phyloP scores from a whole-genome alignment of 768 basidiomycete genomes.

The Suillus hirtellus region DNA sequence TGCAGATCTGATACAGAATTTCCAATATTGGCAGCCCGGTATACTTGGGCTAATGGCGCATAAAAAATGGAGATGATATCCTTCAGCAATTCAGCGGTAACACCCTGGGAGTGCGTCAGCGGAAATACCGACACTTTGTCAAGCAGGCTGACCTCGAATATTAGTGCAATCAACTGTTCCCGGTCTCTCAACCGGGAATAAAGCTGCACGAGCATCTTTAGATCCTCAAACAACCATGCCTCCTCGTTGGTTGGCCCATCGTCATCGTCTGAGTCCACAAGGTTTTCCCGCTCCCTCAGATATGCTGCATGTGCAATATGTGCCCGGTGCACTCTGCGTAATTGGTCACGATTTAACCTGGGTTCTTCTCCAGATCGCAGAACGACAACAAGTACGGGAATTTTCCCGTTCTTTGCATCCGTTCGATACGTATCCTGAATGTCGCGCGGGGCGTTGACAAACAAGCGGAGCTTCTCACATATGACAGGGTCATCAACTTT shows the following conservation, averaged over 20 bases:
- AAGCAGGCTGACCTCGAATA: slow-evolving; percentile 78
- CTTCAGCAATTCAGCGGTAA: slow-evolving; percentile 91
- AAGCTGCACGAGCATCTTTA: slow-evolving; percentile 75
- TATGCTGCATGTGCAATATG: slow-evolving; percentile 82
- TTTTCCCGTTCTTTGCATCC: slow-evolving; percentile 73
- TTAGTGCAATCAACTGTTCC: slow-evolving; percentile 87
- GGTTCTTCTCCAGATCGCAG: slow-evolving; percentile 81
- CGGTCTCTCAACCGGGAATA: slow-evolving; percentile 82
- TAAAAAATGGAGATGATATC: slow-evolving; percentile 99
- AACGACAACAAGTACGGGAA: slow-evolving; percentile 78
- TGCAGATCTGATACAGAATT: slow-evolving; percentile 92
- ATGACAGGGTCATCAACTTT: slow-evolving; percentile 88
- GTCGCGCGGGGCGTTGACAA: slow-evolving; percentile 84
- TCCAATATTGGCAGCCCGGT: slow-evolving; percentile 94
- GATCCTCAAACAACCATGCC: slow-evolving; percentile 94
- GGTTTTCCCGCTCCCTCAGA: slow-evolving; percentile 52
- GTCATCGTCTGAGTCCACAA: slow-evolving; percentile 88
- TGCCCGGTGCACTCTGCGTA: slow-evolving; percentile 77
- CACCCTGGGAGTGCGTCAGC: slow-evolving; percentile 56
- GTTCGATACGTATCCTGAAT: slow-evolving; percentile 80
- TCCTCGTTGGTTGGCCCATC: slow-evolving; percentile 93
- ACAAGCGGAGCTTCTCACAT: slow-evolving; percentile 85
- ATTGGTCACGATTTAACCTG: slow-evolving; percentile 69
- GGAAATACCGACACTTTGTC: not conserved
- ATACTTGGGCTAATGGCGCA: slow-evolving; percentile 93